Percentiles rank a stretch among this genome's conserved stretches.
These are phyloP conservation scores for Candida dajiaensis DNA, from an alignment of 805 yeast genomes.

Conservation along the genomic window DNA sequence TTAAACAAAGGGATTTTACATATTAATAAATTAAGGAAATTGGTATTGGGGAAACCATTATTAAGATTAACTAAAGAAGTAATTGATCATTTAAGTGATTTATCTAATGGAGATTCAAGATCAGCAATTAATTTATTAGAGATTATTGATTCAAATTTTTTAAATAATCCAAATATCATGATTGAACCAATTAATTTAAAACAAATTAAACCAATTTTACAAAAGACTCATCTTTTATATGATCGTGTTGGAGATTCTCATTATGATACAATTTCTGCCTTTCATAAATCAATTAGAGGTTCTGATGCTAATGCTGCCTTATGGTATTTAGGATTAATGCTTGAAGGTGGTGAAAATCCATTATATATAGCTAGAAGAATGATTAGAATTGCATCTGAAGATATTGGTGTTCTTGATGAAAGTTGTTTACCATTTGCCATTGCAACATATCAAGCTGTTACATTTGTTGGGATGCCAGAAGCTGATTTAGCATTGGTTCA, in stretches of 20 bases:
- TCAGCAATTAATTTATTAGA: conserved; percentile 78
- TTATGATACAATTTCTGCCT: conserved; percentile 92
- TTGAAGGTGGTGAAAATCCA: conserved; percentile 92
- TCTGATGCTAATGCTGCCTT: conserved; percentile 85
- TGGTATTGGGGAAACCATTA: conserved; percentile 43
- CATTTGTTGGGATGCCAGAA: conserved; percentile 92
- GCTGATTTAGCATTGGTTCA: conserved; percentile 86
- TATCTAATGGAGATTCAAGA: conserved; percentile 87
- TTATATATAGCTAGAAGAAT: conserved; percentile 82
- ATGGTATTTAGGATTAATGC: conserved; percentile 82
- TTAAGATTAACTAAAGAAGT: conserved; percentile 51
- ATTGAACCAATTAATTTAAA: conserved; percentile 10
- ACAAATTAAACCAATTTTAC: conserved; percentile 34
- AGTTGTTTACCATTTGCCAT: conserved; percentile 80
- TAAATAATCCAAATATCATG: background rate
- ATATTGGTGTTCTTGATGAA: conserved; percentile 82
- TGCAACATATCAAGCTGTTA: conserved; percentile 79
- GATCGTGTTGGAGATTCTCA: conserved; percentile 89
- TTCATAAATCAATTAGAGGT: conserved; percentile 91
- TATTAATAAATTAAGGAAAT: conserved; percentile 53
- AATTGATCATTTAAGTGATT: conserved; percentile 59
- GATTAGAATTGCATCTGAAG: conserved; percentile 95
- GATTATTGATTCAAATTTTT: conserved; percentile 51
- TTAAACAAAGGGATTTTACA: conserved; percentile 52
- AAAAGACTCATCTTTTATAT: conserved; percentile 56